Conservation (phyloP, 371 early-diverging fungal species). For the Mortierella sp. region DNA sequence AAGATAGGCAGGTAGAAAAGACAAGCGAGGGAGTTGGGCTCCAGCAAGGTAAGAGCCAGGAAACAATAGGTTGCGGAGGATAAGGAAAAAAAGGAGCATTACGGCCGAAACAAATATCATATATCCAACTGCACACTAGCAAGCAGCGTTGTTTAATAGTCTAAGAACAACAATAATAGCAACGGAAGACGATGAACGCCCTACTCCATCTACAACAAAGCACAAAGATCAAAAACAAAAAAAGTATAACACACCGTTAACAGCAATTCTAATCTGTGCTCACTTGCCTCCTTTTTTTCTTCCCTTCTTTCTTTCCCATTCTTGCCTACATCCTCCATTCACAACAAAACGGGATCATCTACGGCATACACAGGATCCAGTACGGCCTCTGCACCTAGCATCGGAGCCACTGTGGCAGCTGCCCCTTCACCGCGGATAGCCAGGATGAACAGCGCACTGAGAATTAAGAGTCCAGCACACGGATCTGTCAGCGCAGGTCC, state of each 20-base stretch:
- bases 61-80: not conserved
- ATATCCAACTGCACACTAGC: too few relatives aligned
- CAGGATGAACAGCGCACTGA: constrained; percentile 1
- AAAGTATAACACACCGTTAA: too few relatives aligned
- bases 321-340: too few relatives aligned
- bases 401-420: not conserved
- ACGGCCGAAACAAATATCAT: too few relatives aligned
- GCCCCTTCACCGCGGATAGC: constrained; percentile 25
- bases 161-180: too few relatives aligned
- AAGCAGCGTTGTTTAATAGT: too few relatives aligned
- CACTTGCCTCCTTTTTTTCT: not conserved
- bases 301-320: not conserved
- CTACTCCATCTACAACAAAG: too few relatives aligned
- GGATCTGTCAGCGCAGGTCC: constrained; percentile 11
- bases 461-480: constrained; percentile 3
- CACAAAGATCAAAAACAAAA: too few relatives aligned
- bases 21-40: not conserved
- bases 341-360: too few relatives aligned
- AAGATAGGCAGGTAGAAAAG: not conserved
- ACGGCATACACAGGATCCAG: not conserved
- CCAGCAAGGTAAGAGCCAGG: not conserved
- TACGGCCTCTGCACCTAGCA: not conserved
- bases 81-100: too few relatives aligned
- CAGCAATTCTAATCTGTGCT: too few relatives aligned
- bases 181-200: too few relatives aligned